A percentile compares a stretch with the other conserved stretches of the same genome.
These are phyloP conservation scores for Pichia sp. DNA, from an alignment of 1,139 yeast species.

Conservation along the genomic window DNA sequence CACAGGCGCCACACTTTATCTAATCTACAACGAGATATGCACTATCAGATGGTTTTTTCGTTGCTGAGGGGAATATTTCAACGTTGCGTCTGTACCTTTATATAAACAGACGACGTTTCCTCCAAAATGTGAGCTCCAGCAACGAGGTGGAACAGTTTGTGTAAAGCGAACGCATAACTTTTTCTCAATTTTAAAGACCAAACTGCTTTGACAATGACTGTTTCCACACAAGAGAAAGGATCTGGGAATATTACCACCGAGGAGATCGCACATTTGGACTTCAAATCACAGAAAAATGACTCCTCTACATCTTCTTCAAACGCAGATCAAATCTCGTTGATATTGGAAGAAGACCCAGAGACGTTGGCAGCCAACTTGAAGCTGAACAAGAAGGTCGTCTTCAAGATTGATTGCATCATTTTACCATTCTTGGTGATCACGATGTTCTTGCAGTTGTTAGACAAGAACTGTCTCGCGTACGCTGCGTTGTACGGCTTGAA, in stretches of 20 bases:
- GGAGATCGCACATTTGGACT: neutral
- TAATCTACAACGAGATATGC: neutral
- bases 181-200: no score
- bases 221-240: neutral
- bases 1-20: neutral
- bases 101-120: neutral
- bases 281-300: neutral
- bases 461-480: conserved; percentile 23
- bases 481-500: conserved; percentile 23
- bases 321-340: neutral
- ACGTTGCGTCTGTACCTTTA: no score
- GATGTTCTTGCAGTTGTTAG: conserved; percentile 14
- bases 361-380: conserved; percentile 7
- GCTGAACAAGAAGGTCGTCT: conserved; percentile 7
- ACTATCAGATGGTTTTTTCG: neutral
- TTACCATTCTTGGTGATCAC: conserved; percentile 6
- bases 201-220: no score
- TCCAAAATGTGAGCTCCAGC: neutral
- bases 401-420: conserved; percentile 10
- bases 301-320: neutral
- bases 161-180: no score
- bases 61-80: no score
- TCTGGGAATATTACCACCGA: neutral
- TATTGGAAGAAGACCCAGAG: neutral
- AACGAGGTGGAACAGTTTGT: no score